phyloP scores from a whole-genome alignment of 208 protist genomes.

The Acanthamoeba royreba region DNA sequence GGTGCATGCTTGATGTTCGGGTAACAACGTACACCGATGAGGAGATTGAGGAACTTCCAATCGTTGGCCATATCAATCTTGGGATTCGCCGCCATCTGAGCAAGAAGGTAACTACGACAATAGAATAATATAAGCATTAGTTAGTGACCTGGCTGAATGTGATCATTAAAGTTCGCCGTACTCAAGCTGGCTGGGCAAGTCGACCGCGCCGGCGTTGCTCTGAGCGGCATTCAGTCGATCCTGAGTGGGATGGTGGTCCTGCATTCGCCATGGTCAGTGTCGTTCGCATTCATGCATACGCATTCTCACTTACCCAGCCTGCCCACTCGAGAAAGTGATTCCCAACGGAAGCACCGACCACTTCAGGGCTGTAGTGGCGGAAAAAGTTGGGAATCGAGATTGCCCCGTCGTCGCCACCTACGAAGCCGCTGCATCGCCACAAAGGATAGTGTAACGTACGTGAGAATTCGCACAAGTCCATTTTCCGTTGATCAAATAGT shows the following conservation, averaged over 20 bases:
- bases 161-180: neutral
- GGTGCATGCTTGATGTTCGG: neutral
- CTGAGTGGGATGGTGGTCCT: neutral
- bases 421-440: neutral
- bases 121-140: neutral
- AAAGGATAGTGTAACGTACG: neutral
- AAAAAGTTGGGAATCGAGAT: neutral
- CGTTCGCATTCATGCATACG: neutral
- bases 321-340: neutral
- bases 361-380: neutral
- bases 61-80: neutral
- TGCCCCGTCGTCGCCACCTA: neutral
- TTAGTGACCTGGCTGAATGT: neutral
- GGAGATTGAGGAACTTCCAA: slow-evolving; percentile 1
- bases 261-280: neutral
- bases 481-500: neutral
- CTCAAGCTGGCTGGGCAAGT: neutral
- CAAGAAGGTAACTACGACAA: neutral
- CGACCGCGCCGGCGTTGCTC: neutral
- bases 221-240: neutral
- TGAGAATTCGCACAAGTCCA: no score
- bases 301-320: neutral
- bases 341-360: neutral
- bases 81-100: neutral
- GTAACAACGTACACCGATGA: neutral